Percentiles rank a stretch among this genome's conserved stretches.
phyloP scores from a whole-genome alignment of 805 yeast species.

The Brettanomyces custersianus region DNA sequence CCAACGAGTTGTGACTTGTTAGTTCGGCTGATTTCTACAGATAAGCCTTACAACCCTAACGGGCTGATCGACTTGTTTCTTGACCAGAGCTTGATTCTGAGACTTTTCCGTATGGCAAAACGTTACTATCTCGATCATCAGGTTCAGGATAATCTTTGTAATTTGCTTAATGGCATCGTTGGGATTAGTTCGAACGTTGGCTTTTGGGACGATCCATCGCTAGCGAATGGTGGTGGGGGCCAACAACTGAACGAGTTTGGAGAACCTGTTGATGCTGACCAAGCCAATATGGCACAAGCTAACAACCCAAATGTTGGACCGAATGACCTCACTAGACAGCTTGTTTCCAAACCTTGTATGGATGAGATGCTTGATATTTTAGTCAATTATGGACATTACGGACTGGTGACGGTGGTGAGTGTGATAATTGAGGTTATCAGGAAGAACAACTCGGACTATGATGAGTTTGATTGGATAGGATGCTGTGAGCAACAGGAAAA shows the following conservation, averaged over 20 bases:
- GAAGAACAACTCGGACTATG: constrained; percentile 93
- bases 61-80: constrained; percentile 73
- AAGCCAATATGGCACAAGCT: constrained; percentile 14
- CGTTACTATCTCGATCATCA: constrained; percentile 22
- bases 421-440: constrained; percentile 88
- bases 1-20: constrained; percentile 88
- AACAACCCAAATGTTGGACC: constrained; percentile 92
- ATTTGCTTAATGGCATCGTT: constrained; percentile 84
- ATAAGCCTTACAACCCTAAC: constrained; percentile 79
- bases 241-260: constrained; percentile 36
- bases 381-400: constrained; percentile 65
- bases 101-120: constrained; percentile 58
- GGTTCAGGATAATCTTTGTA: constrained; percentile 39
- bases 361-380: constrained; percentile 64
- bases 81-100: constrained; percentile 61
- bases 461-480: constrained; percentile 34
- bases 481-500: constrained; percentile 15
- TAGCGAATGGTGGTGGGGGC: constrained; percentile 4
- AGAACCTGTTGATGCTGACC: constrained; percentile 55
- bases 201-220: constrained; percentile 21
- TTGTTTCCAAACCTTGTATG: constrained; percentile 66
- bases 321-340: constrained; percentile 82
- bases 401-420: constrained; percentile 88
- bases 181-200: constrained; percentile 34
- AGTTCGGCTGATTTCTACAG: constrained; percentile 80